These are phyloP conservation scores for Plasmodium coatneyi DNA, from an alignment of 169 alveolate species.

Conservation along the genomic window DNA sequence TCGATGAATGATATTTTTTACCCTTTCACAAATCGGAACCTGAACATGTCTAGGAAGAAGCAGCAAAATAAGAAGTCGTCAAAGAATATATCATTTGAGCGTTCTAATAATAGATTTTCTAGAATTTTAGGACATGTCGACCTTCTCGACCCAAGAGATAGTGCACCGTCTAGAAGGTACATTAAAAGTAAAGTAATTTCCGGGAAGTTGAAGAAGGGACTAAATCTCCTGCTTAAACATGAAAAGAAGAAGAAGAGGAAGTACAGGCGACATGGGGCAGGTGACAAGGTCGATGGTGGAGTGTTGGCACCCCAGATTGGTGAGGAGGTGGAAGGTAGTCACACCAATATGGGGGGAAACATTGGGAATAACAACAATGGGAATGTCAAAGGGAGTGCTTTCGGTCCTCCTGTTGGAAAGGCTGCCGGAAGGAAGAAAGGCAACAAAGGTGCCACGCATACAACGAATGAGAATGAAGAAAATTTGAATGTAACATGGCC, in stretches of 20 bases:
- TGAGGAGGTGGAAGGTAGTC: background rate
- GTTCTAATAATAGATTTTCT: background rate
- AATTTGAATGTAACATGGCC: background rate
- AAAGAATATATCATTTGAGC: background rate
- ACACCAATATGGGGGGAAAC: background rate
- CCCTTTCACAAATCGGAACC: constrained; percentile 24
- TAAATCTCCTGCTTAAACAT: constrained; percentile 30
- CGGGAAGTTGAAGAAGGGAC: constrained; percentile 37
- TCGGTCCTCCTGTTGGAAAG: background rate
- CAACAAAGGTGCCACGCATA: background rate
- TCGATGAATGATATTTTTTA: constrained; percentile 51
- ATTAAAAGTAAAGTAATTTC: constrained; percentile 22
- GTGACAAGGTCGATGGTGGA: background rate
- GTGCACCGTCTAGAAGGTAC: constrained; percentile 1
- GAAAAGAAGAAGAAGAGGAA: constrained; percentile 43
- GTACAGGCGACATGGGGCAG: background rate
- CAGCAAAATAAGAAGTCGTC: constrained; percentile 19
- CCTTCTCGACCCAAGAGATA: constrained; percentile 2
- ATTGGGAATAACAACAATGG: background rate
- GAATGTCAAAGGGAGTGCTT: background rate
- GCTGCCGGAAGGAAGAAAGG: background rate
- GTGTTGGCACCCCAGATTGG: background rate
- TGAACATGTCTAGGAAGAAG: constrained; percentile 23
- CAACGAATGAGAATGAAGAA: background rate
- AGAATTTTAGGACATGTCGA: background rate